These are phyloP conservation scores for Asterionellopsis glacialis DNA, from an alignment of 108 stramenopile species.

Conservation along the genomic window DNA sequence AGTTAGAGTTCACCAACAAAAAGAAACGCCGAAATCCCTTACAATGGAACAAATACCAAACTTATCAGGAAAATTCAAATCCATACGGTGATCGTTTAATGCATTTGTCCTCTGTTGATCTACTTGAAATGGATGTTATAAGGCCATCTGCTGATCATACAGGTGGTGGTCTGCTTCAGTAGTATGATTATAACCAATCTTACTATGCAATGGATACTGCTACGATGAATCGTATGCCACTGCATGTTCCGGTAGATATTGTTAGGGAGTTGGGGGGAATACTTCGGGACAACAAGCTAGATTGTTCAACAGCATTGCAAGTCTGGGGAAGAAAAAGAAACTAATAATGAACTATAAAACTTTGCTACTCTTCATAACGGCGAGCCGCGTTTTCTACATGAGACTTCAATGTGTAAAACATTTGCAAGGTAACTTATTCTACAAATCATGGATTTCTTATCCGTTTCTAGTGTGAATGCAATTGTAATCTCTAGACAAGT, in stretches of 20 bases:
- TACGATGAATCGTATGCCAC: slow-evolving; percentile 46
- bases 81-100: slow-evolving; percentile 37
- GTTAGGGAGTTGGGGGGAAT: slow-evolving; percentile 56
- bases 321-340: slow-evolving; percentile 74
- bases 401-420: too few species aligned
- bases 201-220: slow-evolving; percentile 19
- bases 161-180: slow-evolving; percentile 60
- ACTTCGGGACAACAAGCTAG: slow-evolving; percentile 44
- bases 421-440: too few species aligned
- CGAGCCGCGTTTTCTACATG: too few species aligned
- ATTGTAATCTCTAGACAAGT: too few species aligned
- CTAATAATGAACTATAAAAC: not conserved
- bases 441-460: too few species aligned
- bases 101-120: slow-evolving; percentile 42
- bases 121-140: slow-evolving; percentile 63
- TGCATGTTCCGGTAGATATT: slow-evolving; percentile 60
- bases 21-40: slow-evolving; percentile 44
- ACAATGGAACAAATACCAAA: slow-evolving; percentile 68
- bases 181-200: slow-evolving; percentile 32
- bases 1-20: slow-evolving; percentile 44
- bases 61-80: slow-evolving; percentile 15
- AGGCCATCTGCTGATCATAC: slow-evolving; percentile 63
- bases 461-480: too few species aligned
- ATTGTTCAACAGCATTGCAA: slow-evolving; percentile 69
- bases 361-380: too few species aligned